A percentile compares a stretch with the other conserved stretches of the same genome.
phyloP scores from a whole-genome alignment of 2,329 filamentous ascomycete species.

The Escovopsis sp. region DNA sequence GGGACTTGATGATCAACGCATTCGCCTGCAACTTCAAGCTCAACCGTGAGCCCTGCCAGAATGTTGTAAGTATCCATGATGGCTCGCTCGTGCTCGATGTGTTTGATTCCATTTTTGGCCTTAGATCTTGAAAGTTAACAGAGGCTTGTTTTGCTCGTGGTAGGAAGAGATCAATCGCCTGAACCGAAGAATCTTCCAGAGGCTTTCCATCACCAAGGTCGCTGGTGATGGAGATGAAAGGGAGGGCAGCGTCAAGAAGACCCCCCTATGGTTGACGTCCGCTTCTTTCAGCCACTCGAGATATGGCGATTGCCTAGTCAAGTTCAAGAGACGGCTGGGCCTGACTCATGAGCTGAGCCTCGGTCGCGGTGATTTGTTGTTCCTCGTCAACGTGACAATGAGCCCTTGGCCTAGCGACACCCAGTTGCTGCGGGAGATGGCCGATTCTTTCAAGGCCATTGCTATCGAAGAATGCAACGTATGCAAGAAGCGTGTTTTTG shows the following conservation, averaged over 20 bases:
- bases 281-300: constrained; percentile 23
- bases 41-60: constrained; percentile 22
- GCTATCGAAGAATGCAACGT: constrained; percentile 15
- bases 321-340: constrained; percentile 26
- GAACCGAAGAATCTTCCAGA: constrained; percentile 27
- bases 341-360: constrained; percentile 8
- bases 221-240: constrained; percentile 18
- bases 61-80: constrained; percentile 15
- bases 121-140: too few relatives aligned
- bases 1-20: constrained; percentile 32
- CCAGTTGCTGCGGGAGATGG: constrained; percentile 23
- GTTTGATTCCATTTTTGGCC: too few relatives aligned
- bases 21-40: constrained; percentile 28
- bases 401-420: constrained; percentile 25
- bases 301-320: constrained; percentile 24
- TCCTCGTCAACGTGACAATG: constrained; percentile 33
- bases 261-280: constrained; percentile 29
- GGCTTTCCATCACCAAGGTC: constrained; percentile 24
- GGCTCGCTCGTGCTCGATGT: background rate
- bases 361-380: constrained; percentile 23
- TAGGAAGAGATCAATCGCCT: constrained; percentile 31
- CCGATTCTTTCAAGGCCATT: constrained; percentile 15
- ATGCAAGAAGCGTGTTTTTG: constrained; percentile 7
- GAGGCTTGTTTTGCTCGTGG: too few relatives aligned
- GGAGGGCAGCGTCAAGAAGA: constrained; percentile 9